phyloP scores from a whole-genome alignment of 139 green algal species.

The Astrephomene gubernaculifera region DNA sequence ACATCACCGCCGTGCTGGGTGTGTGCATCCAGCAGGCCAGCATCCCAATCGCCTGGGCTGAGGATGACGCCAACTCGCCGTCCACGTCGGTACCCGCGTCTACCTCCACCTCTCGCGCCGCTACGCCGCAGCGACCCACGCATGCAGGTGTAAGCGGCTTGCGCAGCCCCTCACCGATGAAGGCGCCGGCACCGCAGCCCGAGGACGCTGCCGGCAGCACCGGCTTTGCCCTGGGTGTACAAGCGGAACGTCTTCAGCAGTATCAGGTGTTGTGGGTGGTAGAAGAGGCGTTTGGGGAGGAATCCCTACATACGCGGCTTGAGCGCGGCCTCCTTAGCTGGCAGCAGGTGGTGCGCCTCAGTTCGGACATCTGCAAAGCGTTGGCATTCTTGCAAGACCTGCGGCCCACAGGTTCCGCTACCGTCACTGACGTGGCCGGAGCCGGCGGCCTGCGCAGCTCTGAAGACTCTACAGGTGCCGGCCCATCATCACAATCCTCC shows the following conservation, averaged over 20 bases:
- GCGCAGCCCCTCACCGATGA: constrained; percentile 16
- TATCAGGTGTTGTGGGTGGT: constrained; percentile 66
- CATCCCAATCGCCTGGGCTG: neutral
- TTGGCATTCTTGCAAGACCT: constrained; percentile 67
- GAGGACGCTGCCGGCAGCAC: constrained; percentile 3
- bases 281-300: constrained; percentile 67
- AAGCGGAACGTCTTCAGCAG: constrained; percentile 6
- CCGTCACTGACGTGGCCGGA: constrained; percentile 36
- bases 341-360: constrained; percentile 61
- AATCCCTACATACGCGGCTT: constrained; percentile 58
- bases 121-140: constrained; percentile 14
- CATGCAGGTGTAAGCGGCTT: neutral
- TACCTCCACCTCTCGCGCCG: constrained; percentile 3
- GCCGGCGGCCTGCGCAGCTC: neutral
- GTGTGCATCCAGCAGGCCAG: constrained; percentile 64
- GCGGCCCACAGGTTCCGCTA: constrained; percentile 27
- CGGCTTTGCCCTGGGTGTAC: neutral
- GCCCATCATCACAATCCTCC: neutral
- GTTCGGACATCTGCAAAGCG: constrained; percentile 61
- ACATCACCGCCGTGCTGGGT: constrained; percentile 65
- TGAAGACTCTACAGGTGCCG: neutral
- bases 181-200: neutral
- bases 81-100: neutral
- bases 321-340: constrained; percentile 69
- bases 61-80: constrained; percentile 23